These are phyloP conservation scores for Pseudisothecium myosuroides DNA, from an alignment of 225 moss, liverwort and hornwort genomes.

Conservation along the genomic window DNA sequence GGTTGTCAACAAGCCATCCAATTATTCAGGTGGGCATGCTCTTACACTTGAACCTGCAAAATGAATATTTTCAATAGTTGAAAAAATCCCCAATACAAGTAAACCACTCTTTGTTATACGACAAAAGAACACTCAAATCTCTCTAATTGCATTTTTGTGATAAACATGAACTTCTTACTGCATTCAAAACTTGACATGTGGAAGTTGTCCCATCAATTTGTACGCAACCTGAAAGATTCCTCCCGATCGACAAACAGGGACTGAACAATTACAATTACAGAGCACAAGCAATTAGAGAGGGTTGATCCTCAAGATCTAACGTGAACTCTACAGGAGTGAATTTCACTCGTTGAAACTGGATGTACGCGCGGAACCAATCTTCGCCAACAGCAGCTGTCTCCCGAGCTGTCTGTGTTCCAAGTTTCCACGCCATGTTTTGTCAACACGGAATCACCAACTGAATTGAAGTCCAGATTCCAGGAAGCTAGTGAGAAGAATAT, in stretches of 20 bases:
- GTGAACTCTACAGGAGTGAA: too few species aligned
- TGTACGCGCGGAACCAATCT: neutral
- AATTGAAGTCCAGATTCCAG: neutral
- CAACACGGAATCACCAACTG: neutral
- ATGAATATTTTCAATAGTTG: neutral
- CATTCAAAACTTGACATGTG: neutral
- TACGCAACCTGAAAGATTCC: neutral
- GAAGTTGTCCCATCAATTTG: neutral
- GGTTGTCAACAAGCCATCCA: too few species aligned
- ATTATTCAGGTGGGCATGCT: too few species aligned
- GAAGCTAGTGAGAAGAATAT: neutral
- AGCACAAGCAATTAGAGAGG: neutral
- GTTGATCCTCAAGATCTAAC: neutral
- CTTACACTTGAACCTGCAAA: neutral
- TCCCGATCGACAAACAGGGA: neutral
- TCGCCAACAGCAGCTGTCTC: neutral
- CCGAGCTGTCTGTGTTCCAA: neutral
- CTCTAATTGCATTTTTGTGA: neutral
- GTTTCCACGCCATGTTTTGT: neutral
- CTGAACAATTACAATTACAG: neutral
- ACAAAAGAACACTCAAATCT: neutral
- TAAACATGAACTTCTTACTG: neutral
- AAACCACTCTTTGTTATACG: too few species aligned
- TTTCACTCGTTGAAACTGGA: neutral
- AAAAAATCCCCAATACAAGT: neutral